These are phyloP conservation scores for Aspergillus sp. DNA, from an alignment of 2,329 filamentous ascomycete genomes.

Conservation along the genomic window DNA sequence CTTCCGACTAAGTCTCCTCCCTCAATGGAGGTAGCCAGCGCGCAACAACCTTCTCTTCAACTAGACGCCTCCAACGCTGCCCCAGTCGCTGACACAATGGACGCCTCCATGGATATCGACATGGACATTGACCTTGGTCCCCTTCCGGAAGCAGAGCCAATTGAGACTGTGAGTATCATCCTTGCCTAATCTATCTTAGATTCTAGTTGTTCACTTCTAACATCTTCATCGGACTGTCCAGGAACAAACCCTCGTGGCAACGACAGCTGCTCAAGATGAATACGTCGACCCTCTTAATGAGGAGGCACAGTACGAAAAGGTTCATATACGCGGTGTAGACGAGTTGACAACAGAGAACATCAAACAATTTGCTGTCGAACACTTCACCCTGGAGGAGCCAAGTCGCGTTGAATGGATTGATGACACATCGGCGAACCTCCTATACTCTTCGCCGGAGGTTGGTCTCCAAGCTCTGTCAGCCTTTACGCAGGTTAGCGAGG, in stretches of 20 bases:
- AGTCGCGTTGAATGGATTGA: constrained; percentile 89
- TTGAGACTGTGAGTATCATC: constrained; percentile 33
- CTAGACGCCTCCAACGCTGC: constrained; percentile 2
- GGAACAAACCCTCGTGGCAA: constrained; percentile 22
- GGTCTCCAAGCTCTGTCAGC: constrained; percentile 57
- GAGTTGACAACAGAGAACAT: constrained; percentile 79
- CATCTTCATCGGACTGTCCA: constrained; percentile 13
- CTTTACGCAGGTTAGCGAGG: constrained; percentile 45
- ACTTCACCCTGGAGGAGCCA: constrained; percentile 60
- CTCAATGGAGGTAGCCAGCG: constrained; percentile 8
- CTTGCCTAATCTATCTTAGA: constrained; percentile 7
- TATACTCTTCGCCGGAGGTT: constrained; percentile 64
- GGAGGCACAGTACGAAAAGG: constrained; percentile 56
- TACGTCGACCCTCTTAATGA: constrained; percentile 31
- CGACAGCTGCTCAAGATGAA: constrained; percentile 22
- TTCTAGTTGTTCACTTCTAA: not conserved
- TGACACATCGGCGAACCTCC: constrained; percentile 82
- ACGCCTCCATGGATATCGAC: constrained; percentile 66
- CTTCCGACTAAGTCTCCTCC: not conserved
- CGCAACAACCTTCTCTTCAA: constrained; percentile 12
- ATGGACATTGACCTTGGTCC: constrained; percentile 65
- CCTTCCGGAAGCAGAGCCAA: constrained; percentile 45
- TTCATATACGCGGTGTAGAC: constrained; percentile 84
- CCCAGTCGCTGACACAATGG: constrained; percentile 23
- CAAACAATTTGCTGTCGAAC: constrained; percentile 69